Percentiles rank a stretch among this genome's conserved stretches.
Evolutionary conservation across 495 filamentous ascomycete species (phyloP).

Genomic region (Xylaria flabelliformis): DNA sequence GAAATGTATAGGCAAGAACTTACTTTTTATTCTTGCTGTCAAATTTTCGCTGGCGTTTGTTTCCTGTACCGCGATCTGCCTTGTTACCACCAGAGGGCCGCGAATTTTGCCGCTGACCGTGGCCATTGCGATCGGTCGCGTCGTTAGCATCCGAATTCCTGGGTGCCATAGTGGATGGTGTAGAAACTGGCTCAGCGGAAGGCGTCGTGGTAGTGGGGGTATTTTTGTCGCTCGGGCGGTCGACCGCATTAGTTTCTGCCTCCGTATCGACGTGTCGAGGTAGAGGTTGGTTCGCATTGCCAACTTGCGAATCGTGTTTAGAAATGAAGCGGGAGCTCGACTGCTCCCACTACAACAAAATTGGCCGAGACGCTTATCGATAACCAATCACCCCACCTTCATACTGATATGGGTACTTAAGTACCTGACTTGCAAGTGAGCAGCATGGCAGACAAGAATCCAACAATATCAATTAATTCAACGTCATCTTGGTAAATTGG

Average conservation of each 20-base stretch:
- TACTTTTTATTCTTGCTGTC: conserved; percentile 29
- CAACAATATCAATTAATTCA: not conserved
- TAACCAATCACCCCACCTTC: conserved; percentile 5
- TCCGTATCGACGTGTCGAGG: conserved; percentile 3
- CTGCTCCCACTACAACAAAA: conserved; percentile 12
- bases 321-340: not conserved
- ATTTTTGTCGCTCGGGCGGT: not conserved
- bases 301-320: conserved; percentile 1
- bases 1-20: not conserved
- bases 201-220: not conserved
- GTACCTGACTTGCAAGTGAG: no score
- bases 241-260: conserved; percentile 19
- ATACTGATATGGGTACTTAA: no score
- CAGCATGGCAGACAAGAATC: not conserved
- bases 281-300: conserved; percentile 11
- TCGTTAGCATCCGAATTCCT: conserved; percentile 16
- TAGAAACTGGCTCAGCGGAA: conserved; percentile 11
- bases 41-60: conserved; percentile 28
- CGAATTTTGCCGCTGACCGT: not conserved
- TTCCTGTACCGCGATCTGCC: conserved; percentile 20
- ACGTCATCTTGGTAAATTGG: not conserved
- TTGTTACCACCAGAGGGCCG: not conserved
- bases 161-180: not conserved
- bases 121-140: not conserved
- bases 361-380: conserved; percentile 17